A percentile compares a stretch with the other conserved stretches of the same genome.
Conservation (phyloP, 768 basidiomycete species). For the Lactifluus echinatus region DNA sequence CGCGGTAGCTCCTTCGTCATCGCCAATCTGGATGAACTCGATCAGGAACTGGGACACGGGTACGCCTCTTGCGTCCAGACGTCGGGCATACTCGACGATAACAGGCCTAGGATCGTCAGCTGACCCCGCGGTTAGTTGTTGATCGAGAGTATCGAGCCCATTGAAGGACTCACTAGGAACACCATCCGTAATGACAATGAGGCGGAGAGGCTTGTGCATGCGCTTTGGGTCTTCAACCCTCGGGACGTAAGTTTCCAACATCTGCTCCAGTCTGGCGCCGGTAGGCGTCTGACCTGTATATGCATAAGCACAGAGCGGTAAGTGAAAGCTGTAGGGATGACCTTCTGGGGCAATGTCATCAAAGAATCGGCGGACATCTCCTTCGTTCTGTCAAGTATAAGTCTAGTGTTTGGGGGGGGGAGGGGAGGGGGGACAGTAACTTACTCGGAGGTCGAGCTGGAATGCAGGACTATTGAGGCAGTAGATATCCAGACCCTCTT, state of each 20-base stretch:
- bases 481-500: slow-evolving; percentile 35
- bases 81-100: slow-evolving; percentile 20
- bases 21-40: slow-evolving; percentile 36
- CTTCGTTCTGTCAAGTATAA: slow-evolving; percentile 7
- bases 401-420: background rate
- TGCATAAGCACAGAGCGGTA: slow-evolving; percentile 12
- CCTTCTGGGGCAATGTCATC: slow-evolving; percentile 13
- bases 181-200: slow-evolving; percentile 34
- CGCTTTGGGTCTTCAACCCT: slow-evolving; percentile 25
- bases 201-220: slow-evolving; percentile 29
- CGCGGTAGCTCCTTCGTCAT: slow-evolving; percentile 25
- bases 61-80: slow-evolving; percentile 27
- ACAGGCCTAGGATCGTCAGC: slow-evolving; percentile 22
- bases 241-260: slow-evolving; percentile 32
- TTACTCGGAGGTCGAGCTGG: slow-evolving; percentile 21
- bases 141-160: background rate
- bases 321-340: background rate
- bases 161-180: slow-evolving; percentile 30
- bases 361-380: slow-evolving; percentile 8
- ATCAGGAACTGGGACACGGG: slow-evolving; percentile 29
- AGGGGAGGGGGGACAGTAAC: slow-evolving; percentile 22
- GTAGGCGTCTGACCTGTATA: slow-evolving; percentile 30
- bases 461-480: slow-evolving; percentile 30
- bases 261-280: slow-evolving; percentile 30
- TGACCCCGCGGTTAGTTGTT: background rate